These are phyloP conservation scores for Candida neerlandica DNA, from an alignment of 1,139 yeast species.

Conservation along the genomic window DNA sequence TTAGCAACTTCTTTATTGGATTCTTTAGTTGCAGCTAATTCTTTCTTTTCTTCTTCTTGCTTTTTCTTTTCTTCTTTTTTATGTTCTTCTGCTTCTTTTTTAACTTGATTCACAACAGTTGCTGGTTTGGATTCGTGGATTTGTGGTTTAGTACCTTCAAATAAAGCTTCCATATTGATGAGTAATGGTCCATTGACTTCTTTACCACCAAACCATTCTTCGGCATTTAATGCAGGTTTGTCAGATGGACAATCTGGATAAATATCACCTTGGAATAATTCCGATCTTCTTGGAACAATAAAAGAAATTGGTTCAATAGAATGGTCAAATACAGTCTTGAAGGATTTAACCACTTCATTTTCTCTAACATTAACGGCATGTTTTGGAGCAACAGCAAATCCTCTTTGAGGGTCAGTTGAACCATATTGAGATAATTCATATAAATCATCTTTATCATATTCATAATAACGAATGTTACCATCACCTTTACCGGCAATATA, in stretches of 20 bases:
- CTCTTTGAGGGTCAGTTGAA: slow-evolving; percentile 93
- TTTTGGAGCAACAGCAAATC: slow-evolving; percentile 89
- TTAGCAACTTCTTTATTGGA: slow-evolving; percentile 14
- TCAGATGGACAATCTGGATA: slow-evolving; percentile 89
- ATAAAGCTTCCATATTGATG: slow-evolving; percentile 72
- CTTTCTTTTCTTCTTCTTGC: slow-evolving; percentile 17
- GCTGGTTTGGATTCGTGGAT: slow-evolving; percentile 39
- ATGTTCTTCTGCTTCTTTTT: slow-evolving; percentile 26
- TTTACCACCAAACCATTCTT: slow-evolving; percentile 80
- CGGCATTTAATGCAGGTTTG: slow-evolving; percentile 75
- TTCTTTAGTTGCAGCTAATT: slow-evolving; percentile 16
- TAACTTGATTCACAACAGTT: slow-evolving; percentile 27
- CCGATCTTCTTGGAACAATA: slow-evolving; percentile 90
- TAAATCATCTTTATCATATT: slow-evolving; percentile 79
- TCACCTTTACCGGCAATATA: slow-evolving; percentile 98
- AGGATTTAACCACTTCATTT: slow-evolving; percentile 80
- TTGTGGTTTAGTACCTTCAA: slow-evolving; percentile 67
- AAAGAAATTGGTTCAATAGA: slow-evolving; percentile 88
- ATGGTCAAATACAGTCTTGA: slow-evolving; percentile 82
- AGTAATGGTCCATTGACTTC: slow-evolving; percentile 80
- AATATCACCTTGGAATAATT: slow-evolving; percentile 88
- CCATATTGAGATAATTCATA: slow-evolving; percentile 82
- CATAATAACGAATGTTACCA: slow-evolving; percentile 93
- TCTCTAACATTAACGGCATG: slow-evolving; percentile 74
- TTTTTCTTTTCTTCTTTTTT: slow-evolving; percentile 19